Evolutionary conservation across 2,329 filamentous ascomycete species (phyloP), one percentile per base, ranked within the genome.

Genomic region (Xylaria sp.): DNA sequence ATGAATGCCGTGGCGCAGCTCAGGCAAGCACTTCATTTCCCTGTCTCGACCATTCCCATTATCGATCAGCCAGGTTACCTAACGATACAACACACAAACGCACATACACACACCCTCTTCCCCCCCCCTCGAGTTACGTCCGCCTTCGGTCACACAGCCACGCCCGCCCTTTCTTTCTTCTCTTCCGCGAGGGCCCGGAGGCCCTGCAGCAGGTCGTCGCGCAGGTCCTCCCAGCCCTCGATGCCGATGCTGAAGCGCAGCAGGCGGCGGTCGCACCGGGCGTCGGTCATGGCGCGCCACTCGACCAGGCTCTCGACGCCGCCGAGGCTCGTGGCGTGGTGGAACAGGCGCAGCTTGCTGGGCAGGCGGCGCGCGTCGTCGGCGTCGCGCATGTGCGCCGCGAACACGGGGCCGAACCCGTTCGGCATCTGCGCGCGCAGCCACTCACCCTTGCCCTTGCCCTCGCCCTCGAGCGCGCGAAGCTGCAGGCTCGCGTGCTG

Each of bases 231-330:
- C 79, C 89, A 89, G 43, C 82, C 84, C 77, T 99, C 94, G 26
- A 97, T 82, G 0, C 94, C 94, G 29, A 97, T 76, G 71, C 92
- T 97, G 24, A 99, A 76, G 47, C 94, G 78, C 72, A 97, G 67
- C 70, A 97, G 71, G 53, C 83, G 78, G 67, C 79, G 82, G 68
- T 95, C 90, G 38, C 95, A 86, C 1, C 71, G 78, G 2, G 73
- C 66, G 77, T 99, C 94, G 54, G 86, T 88, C 91, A 99, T 94
- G 44, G 89, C 84, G 54, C 94, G 81, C 94, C 94, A 99, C 81
- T 99, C 94, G 64, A 99, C 92, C 76, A 97, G 74, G 67, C 91
- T 94, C 81, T 97, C 94, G 8, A 97, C 91, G 4, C 94, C 93
- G 2, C 94, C 94, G 22, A 97, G 74, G 71, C 90, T 95, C 2